A percentile compares a stretch with the other conserved stretches of the same genome.
These are phyloP conservation scores for Fusarium lateritium DNA, from an alignment of 2,329 filamentous ascomycete genomes.

Conservation along the genomic window DNA sequence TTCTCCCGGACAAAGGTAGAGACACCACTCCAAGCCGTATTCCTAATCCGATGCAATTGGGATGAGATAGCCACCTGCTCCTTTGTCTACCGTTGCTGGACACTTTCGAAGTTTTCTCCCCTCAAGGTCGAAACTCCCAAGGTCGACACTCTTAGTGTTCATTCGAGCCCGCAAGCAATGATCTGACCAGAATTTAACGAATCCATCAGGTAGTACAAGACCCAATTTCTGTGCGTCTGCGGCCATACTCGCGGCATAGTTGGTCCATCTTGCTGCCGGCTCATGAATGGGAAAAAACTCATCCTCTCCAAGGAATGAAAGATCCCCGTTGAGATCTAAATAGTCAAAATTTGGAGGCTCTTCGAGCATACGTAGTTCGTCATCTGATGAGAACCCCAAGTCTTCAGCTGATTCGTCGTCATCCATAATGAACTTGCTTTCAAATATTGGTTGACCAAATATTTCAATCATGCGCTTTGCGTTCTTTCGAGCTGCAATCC, in stretches of 20 bases:
- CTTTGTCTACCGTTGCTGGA: background rate
- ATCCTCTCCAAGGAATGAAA: background rate
- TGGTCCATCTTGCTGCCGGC: background rate
- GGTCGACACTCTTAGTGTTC: too few relatives aligned
- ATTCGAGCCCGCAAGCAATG: background rate
- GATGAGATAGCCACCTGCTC: background rate
- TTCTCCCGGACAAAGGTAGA: conserved; percentile 1
- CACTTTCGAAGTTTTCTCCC: background rate
- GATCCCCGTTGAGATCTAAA: conserved; percentile 5
- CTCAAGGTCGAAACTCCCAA: too few relatives aligned
- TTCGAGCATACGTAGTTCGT: background rate
- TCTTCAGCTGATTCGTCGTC: background rate
- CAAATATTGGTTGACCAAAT: background rate
- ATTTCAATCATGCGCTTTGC: background rate
- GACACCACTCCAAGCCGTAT: background rate
- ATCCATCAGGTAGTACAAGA: conserved; percentile 1
- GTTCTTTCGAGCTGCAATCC: conserved; percentile 10
- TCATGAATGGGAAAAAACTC: background rate
- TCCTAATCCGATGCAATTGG: background rate
- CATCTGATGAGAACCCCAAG: background rate
- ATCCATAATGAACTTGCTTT: background rate
- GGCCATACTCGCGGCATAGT: background rate
- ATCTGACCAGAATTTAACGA: conserved; percentile 10
- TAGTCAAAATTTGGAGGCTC: conserved; percentile 1
- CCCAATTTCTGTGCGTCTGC: conserved; percentile 5